These are phyloP conservation scores for Penicillium cinerascens DNA, from an alignment of 495 filamentous ascomycete genomes.

Conservation along the genomic window DNA sequence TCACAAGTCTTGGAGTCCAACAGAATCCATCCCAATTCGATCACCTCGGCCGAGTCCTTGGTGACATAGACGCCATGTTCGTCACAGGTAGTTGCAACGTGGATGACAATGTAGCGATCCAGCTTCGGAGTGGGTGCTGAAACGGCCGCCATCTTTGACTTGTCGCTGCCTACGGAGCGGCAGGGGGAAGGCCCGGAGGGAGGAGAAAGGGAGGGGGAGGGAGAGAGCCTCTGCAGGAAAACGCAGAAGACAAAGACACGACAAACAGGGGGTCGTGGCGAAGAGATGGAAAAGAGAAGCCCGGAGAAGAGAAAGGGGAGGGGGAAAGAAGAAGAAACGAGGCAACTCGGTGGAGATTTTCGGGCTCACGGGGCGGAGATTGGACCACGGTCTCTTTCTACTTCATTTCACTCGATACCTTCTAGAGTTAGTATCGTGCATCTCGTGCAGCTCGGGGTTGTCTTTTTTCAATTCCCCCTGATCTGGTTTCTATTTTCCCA, in stretches of 20 bases:
- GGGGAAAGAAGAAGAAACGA: slow-evolving; percentile 24
- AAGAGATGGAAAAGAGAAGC: slow-evolving; percentile 28
- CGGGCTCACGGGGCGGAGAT: slow-evolving; percentile 28
- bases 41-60: slow-evolving; percentile 97
- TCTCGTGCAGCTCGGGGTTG: not conserved
- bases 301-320: slow-evolving; percentile 21
- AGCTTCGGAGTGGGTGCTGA: slow-evolving; percentile 60
- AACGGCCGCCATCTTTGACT: slow-evolving; percentile 47
- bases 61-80: slow-evolving; percentile 99
- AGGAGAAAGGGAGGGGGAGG: slow-evolving; percentile 15
- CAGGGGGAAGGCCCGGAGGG: slow-evolving; percentile 22
- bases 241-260: slow-evolving; percentile 39
- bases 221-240: slow-evolving; percentile 32
- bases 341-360: slow-evolving; percentile 34
- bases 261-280: slow-evolving; percentile 20
- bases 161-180: slow-evolving; percentile 29
- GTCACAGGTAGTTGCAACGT: slow-evolving; percentile 97
- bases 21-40: slow-evolving; percentile 97
- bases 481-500: not conserved
- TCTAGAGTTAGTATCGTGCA: not conserved
- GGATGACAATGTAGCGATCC: slow-evolving; percentile 95
- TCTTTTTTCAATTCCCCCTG: not conserved
- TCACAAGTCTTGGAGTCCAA: slow-evolving; percentile 87
- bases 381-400: not conserved
- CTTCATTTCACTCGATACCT: not conserved